Conservation (phyloP, 2,329 filamentous ascomycete genomes). For the Phaeosphaeria sp. region DNA sequence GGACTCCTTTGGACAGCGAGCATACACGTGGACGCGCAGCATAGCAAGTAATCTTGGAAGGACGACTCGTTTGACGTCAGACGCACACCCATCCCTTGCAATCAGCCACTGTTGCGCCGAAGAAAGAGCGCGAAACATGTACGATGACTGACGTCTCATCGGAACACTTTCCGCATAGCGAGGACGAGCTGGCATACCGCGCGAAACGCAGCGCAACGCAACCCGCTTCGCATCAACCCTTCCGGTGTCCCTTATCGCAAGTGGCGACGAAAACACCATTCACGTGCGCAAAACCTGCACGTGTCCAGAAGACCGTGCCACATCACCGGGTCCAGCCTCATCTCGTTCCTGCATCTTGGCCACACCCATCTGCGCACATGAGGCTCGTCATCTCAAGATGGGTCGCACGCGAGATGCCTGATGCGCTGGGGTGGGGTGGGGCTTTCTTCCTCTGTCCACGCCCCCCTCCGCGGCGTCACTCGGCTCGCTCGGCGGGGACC, state of each 20-base stretch:
- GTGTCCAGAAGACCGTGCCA: neutral
- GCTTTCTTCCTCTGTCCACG: neutral
- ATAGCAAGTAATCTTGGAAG: neutral
- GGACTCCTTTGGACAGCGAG: neutral
- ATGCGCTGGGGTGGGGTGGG: neutral
- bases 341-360: constrained; percentile 2
- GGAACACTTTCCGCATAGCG: neutral
- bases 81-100: neutral
- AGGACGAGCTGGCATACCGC: neutral
- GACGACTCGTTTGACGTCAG: neutral
- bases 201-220: no score
- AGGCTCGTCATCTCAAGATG: neutral
- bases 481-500: neutral
- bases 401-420: neutral
- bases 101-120: neutral
- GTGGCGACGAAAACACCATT: neutral
- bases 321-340: neutral
- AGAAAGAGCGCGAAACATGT: neutral
- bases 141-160: neutral
- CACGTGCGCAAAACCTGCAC: neutral
- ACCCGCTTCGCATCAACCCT: neutral
- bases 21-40: neutral
- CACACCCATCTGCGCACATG: neutral
- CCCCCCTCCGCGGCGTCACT: neutral
- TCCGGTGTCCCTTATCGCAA: neutral